Percentiles rank a stretch among this genome's conserved stretches.
Conservation (phyloP, 2,329 filamentous ascomycete species). For the Colletotrichum sp. region DNA sequence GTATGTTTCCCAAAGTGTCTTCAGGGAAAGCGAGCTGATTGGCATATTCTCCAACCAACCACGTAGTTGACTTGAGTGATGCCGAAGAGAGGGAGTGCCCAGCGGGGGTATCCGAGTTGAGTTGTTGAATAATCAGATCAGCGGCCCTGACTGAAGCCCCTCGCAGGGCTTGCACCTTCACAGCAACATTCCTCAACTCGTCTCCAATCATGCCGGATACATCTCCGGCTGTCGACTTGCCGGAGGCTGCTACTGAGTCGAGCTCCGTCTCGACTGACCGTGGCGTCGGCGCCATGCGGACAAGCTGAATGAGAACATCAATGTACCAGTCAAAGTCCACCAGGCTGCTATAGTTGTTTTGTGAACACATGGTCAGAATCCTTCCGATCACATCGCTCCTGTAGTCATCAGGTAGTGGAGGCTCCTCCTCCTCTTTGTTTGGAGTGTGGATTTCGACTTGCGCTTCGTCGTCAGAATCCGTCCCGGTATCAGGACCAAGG, state of each 20-base stretch:
- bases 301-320: slow-evolving; percentile 83
- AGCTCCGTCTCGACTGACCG: slow-evolving; percentile 43
- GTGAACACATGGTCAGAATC: slow-evolving; percentile 88
- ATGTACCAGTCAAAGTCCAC: slow-evolving; percentile 98
- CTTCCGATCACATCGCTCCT: slow-evolving; percentile 80
- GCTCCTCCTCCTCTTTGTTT: slow-evolving; percentile 44
- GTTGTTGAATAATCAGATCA: slow-evolving; percentile 72
- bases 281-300: slow-evolving; percentile 70
- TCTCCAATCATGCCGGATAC: slow-evolving; percentile 78
- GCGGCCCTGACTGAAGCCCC: slow-evolving; percentile 82
- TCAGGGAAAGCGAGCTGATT: slow-evolving; percentile 73
- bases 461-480: slow-evolving; percentile 56
- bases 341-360: slow-evolving; percentile 85
- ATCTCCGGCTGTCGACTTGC: slow-evolving; percentile 40
- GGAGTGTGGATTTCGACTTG: slow-evolving; percentile 45
- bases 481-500: slow-evolving; percentile 43
- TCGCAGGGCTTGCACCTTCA: slow-evolving; percentile 87
- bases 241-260: slow-evolving; percentile 30
- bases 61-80: slow-evolving; percentile 78
- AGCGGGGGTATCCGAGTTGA: slow-evolving; percentile 55
- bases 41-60: slow-evolving; percentile 90
- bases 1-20: slow-evolving; percentile 73
- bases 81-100: slow-evolving; percentile 65
- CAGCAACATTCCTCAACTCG: slow-evolving; percentile 88
- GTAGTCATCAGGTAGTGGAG: slow-evolving; percentile 85